Evolutionary conservation across 768 basidiomycete genomes (phyloP), one percentile per base, ranked within the genome.

Genomic region (Leucosporidium creatinivorum): DNA sequence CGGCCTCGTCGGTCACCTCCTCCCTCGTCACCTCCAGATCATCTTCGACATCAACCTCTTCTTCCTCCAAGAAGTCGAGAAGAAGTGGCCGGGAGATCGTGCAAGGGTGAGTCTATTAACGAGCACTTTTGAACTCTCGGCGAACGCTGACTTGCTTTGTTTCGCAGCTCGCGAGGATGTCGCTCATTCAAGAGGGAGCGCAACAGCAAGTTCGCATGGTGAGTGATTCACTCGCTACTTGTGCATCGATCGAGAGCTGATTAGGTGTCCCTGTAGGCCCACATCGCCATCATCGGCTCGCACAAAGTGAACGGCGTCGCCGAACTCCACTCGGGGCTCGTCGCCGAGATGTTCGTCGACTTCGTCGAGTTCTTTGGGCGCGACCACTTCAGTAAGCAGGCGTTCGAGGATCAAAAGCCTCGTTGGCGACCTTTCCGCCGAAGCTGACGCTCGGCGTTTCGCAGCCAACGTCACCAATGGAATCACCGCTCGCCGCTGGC

Each of bases 221-320:
- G n/a, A 73, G 63, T 60, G 36, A 54, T 31, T 26, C 7, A 50
- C 66, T 36, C 17, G 18, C 49, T 62, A 28, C 5, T 93, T 96
- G 91, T 91, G 89, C 10, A 80, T 97, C 74, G 93, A 96, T 66
- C 88, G 96, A 81, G 33, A 36, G 90, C 30, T 31, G 12, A 30
- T 17, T 67, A 79, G 77, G 78, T 78, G 13, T 54, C 66, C n/a
- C 13, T 51, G 91, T 69, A 93, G 89, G 91, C 92, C 13, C 87
- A 89, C 78, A 81, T 99, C 30, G 96, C 96, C 23, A 88, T 87
- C 77, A 88, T 97, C 67, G 92, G 78, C 12, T 89, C 87, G 75
- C 84, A 87, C 73, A 89, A 87, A 77, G 89, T 93, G 75, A 99
- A 99, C 74, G 94, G 96, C 75, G 96, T 98, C 19, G 94, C 96